Percentiles rank a stretch among this genome's conserved stretches.
Evolutionary conservation across 495 filamentous ascomycete species (phyloP).

Genomic region (Diplogelasinospora grovesii): DNA sequence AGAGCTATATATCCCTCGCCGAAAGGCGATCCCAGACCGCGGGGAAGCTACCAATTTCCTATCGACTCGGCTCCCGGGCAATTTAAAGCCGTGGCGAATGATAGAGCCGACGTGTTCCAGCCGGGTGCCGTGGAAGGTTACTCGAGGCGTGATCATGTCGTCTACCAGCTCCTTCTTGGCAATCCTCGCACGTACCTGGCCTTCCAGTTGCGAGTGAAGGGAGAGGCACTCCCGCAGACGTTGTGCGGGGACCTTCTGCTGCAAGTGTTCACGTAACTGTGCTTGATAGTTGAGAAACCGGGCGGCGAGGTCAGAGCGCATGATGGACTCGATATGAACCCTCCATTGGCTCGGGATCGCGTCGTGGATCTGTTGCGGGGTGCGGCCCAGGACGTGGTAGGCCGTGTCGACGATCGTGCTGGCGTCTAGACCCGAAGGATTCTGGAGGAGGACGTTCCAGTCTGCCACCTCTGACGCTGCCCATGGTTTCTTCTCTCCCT

Average conservation of each 20-base stretch:
- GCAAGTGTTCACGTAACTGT: background rate
- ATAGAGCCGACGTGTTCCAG: background rate
- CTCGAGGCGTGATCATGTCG: conserved; percentile 1
- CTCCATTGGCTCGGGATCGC: background rate
- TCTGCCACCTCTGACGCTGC: background rate
- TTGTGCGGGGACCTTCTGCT: background rate
- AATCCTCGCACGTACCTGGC: background rate
- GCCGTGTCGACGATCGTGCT: conserved; percentile 1
- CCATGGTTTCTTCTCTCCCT: background rate
- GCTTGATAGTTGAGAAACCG: background rate
- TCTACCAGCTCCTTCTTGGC: background rate
- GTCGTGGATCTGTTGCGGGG: background rate
- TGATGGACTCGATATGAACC: background rate
- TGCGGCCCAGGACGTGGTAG: background rate
- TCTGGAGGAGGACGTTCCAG: background rate
- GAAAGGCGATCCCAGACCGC: background rate
- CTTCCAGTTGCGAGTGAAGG: background rate
- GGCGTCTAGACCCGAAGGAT: background rate
- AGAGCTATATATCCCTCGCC: conserved; percentile 1
- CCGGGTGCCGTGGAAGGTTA: conserved; percentile 1
- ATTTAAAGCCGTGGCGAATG: background rate
- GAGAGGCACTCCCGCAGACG: background rate
- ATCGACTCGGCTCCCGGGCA: background rate
- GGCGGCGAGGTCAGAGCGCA: background rate
- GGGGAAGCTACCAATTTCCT: conserved; percentile 1